A percentile compares a stretch with the other conserved stretches of the same genome.
Conservation (phyloP, 108 stramenopile species). For the Craspedostauros australis region DNA sequence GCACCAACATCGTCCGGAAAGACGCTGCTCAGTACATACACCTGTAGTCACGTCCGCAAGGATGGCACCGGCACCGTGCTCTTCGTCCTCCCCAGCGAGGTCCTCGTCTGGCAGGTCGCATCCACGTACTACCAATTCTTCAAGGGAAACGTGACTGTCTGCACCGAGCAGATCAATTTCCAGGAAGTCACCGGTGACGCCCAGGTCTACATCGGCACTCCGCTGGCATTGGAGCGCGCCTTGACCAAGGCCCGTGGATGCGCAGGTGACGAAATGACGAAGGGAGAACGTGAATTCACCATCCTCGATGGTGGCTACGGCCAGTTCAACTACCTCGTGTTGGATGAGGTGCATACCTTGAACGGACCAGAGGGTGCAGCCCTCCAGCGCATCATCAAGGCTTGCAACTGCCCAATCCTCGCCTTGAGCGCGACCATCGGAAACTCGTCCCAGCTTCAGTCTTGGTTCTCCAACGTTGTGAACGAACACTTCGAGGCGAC, state of each 20-base stretch:
- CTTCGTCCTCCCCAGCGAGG: slow-evolving; percentile 98
- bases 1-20: slow-evolving; percentile 98
- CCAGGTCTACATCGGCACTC: slow-evolving; percentile 97
- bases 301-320: slow-evolving; percentile 93
- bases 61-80: slow-evolving; percentile 83
- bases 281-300: slow-evolving; percentile 90
- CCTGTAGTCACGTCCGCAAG: too few relatives aligned
- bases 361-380: slow-evolving; percentile 98
- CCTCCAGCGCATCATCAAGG: slow-evolving; percentile 93
- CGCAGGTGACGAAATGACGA: slow-evolving; percentile 91
- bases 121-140: slow-evolving; percentile 97
- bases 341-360: slow-evolving; percentile 98
- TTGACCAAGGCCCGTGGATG: slow-evolving; percentile 93
- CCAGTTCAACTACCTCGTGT: slow-evolving; percentile 96
- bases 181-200: slow-evolving; percentile 87
- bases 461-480: slow-evolving; percentile 89
- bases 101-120: slow-evolving; percentile 99
- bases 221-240: slow-evolving; percentile 87
- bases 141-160: slow-evolving; percentile 90
- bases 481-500: slow-evolving; percentile 80
- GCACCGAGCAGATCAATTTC: slow-evolving; percentile 86
- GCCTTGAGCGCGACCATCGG: slow-evolving; percentile 99
- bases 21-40: slow-evolving; percentile 97
- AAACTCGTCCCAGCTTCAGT: slow-evolving; percentile 88
- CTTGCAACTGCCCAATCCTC: slow-evolving; percentile 91